phyloP scores from a whole-genome alignment of 2,329 filamentous ascomycete genomes.

The Colletotrichum tabaci region DNA sequence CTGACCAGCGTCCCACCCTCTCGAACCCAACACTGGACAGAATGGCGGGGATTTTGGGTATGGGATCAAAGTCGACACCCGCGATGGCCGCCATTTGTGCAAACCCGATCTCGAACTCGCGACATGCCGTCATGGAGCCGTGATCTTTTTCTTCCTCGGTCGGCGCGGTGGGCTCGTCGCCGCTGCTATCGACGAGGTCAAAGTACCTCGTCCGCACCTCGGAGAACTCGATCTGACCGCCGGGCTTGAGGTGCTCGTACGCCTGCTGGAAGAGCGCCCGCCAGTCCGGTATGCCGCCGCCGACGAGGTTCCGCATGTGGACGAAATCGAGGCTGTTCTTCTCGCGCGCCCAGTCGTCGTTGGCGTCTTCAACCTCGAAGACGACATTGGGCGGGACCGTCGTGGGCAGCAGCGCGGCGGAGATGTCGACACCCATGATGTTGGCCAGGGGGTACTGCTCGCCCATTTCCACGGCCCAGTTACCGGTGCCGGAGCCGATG shows the following conservation, averaged over 20 bases:
- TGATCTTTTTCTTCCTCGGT: slow-evolving; percentile 42
- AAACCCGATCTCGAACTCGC: slow-evolving; percentile 54
- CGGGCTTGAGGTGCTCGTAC: slow-evolving; percentile 58
- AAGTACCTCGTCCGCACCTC: slow-evolving; percentile 59
- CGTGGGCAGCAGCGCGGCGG: slow-evolving; percentile 56
- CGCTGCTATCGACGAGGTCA: slow-evolving; percentile 54
- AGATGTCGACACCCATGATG: slow-evolving; percentile 59
- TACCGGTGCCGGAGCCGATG: slow-evolving; percentile 59
- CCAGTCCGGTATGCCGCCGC: slow-evolving; percentile 62
- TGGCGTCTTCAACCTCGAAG: slow-evolving; percentile 72
- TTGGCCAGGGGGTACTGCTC: slow-evolving; percentile 56
- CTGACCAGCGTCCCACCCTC: slow-evolving; percentile 55
- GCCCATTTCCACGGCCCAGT: slow-evolving; percentile 61
- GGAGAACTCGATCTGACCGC: slow-evolving; percentile 61
- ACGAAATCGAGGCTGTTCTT: slow-evolving; percentile 56
- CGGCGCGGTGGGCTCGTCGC: slow-evolving; percentile 46
- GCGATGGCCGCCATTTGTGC: slow-evolving; percentile 47
- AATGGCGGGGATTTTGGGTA: slow-evolving; percentile 52
- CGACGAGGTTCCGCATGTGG: slow-evolving; percentile 60
- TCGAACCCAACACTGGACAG: slow-evolving; percentile 58
- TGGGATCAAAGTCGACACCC: slow-evolving; percentile 58
- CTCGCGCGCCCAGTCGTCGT: slow-evolving; percentile 59
- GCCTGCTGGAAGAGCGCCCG: slow-evolving; percentile 53
- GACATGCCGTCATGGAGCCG: slow-evolving; percentile 46
- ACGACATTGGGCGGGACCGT: slow-evolving; percentile 71